A percentile compares a stretch with the other conserved stretches of the same genome.
Evolutionary conservation across 1,284 basidiomycete species (phyloP).

Genomic region (Ustilago shanxiensis): DNA sequence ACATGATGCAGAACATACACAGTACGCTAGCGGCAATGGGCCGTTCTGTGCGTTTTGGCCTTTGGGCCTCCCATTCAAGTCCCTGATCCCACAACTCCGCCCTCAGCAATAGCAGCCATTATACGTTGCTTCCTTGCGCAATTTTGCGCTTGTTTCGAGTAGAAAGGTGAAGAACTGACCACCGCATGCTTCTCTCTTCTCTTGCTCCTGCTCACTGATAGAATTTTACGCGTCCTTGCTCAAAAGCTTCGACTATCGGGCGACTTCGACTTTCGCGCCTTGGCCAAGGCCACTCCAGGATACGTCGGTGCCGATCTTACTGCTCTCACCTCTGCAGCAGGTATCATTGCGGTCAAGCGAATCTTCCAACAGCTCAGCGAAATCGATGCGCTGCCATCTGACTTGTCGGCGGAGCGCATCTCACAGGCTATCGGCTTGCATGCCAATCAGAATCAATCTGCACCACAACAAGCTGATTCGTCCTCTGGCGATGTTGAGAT

Average conservation of each 20-base stretch:
- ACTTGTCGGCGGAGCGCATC: slow-evolving; percentile 32
- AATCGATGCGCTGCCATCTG: slow-evolving; percentile 50
- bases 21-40: slow-evolving; percentile 54
- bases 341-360: slow-evolving; percentile 94
- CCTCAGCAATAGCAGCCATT: slow-evolving; percentile 8
- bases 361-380: slow-evolving; percentile 82
- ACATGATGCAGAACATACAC: slow-evolving; percentile 54
- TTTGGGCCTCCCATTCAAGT: slow-evolving; percentile 61
- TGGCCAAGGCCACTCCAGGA: slow-evolving; percentile 94
- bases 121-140: background rate
- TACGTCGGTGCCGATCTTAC: slow-evolving; percentile 96
- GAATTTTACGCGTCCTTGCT: slow-evolving; percentile 65
- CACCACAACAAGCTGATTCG: slow-evolving; percentile 1
- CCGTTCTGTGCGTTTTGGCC: slow-evolving; percentile 50
- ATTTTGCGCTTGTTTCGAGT: background rate
- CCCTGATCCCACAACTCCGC: slow-evolving; percentile 41
- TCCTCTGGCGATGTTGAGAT: slow-evolving; percentile 47
- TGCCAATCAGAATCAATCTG: slow-evolving; percentile 7
- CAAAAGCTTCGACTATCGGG: slow-evolving; percentile 72
- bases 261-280: slow-evolving; percentile 84
- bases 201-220: slow-evolving; percentile 12
- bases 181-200: background rate
- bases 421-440: slow-evolving; percentile 41
- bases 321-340: slow-evolving; percentile 90
- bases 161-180: slow-evolving; percentile 18